These are phyloP conservation scores for Penstemon davidsonii DNA, from an alignment of 257 asterid species.

Conservation along the genomic window DNA sequence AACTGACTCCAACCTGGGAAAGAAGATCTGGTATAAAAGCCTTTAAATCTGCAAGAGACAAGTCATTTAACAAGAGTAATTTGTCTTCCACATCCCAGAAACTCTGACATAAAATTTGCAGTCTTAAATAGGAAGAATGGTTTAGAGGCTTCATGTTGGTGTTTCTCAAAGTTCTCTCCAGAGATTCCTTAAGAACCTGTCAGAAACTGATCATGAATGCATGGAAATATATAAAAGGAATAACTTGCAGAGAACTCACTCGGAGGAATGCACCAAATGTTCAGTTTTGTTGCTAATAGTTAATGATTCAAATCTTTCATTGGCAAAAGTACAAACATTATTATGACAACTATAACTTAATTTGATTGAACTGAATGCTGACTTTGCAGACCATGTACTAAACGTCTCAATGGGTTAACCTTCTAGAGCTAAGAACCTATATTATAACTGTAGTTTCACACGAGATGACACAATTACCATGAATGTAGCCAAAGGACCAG, in stretches of 20 bases:
- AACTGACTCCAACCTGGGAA: conserved; percentile 66
- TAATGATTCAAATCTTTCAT: not conserved
- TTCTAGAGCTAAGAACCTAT: conserved; percentile 10
- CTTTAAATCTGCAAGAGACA: conserved; percentile 70
- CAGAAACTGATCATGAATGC: conserved; percentile 34
- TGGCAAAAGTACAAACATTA: not conserved
- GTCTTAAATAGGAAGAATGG: conserved; percentile 85
- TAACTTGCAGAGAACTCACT: conserved; percentile 14
- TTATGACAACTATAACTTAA: conserved; percentile 17
- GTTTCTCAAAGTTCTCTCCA: conserved; percentile 86
- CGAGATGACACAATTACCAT: conserved; percentile 1
- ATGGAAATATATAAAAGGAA: conserved; percentile 19
- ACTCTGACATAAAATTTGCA: conserved; percentile 81
- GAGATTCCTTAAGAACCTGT: conserved; percentile 90
- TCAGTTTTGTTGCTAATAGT: conserved; percentile 7
- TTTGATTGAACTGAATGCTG: conserved; percentile 12
- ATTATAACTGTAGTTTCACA: not conserved
- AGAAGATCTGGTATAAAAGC: conserved; percentile 78
- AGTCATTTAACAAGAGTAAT: conserved; percentile 62
- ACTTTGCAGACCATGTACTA: conserved; percentile 8
- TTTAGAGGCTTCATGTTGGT: conserved; percentile 93
- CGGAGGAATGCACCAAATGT: conserved; percentile 8
- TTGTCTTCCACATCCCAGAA: conserved; percentile 96
- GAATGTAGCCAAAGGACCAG: conserved; percentile 3
- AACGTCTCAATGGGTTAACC: not conserved